Evolutionary conservation across 2,329 filamentous ascomycete species (phyloP).

Genomic region (Lithohypha guttulata): DNA sequence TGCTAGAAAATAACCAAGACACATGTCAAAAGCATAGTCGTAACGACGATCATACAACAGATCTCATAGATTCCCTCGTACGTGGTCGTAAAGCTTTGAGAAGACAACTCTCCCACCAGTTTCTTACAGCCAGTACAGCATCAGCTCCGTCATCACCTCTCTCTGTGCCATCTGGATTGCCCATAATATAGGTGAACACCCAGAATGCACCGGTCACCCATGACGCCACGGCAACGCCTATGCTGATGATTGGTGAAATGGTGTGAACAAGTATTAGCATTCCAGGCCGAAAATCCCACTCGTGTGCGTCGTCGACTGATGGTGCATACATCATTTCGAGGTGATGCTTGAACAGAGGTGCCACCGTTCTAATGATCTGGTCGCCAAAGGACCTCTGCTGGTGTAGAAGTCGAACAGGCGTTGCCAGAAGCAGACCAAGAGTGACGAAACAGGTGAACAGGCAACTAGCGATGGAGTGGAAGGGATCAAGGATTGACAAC

Average conservation of each 20-base stretch:
- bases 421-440: slow-evolving; percentile 40
- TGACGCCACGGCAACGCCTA: slow-evolving; percentile 45
- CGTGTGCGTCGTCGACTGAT: slow-evolving; percentile 22
- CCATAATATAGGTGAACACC: slow-evolving; percentile 50
- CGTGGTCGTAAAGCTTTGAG: slow-evolving; percentile 26
- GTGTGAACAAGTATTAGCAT: slow-evolving; percentile 44
- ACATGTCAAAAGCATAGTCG: neutral
- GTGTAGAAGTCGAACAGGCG: slow-evolving; percentile 46
- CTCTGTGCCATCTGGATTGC: slow-evolving; percentile 51
- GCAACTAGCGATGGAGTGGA: slow-evolving; percentile 43
- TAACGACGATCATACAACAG: slow-evolving; percentile 1
- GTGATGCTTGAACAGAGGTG: slow-evolving; percentile 18
- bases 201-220: slow-evolving; percentile 54
- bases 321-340: slow-evolving; percentile 20
- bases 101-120: slow-evolving; percentile 53
- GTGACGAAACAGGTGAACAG: slow-evolving; percentile 45
- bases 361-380: slow-evolving; percentile 17
- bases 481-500: slow-evolving; percentile 36
- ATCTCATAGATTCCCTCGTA: slow-evolving; percentile 2
- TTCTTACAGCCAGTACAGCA: slow-evolving; percentile 46
- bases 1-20: neutral
- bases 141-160: slow-evolving; percentile 51
- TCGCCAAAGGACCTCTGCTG: slow-evolving; percentile 30
- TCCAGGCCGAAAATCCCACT: slow-evolving; percentile 27
- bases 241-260: slow-evolving; percentile 45